phyloP scores from a whole-genome alignment of 495 filamentous ascomycete genomes.

The Beverwykella pulmonaria region DNA sequence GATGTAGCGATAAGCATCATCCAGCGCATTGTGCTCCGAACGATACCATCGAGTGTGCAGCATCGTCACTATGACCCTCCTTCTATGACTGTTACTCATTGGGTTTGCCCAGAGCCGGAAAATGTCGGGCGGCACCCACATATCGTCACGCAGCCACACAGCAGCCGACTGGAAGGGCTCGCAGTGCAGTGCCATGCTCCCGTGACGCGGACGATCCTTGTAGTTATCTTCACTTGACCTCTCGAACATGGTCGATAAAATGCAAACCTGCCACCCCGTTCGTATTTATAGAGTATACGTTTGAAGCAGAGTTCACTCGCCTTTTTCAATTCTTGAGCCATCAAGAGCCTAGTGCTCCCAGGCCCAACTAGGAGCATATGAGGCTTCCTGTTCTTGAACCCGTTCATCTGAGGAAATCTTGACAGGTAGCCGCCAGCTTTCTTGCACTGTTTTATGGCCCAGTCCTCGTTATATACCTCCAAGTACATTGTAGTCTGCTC shows the following conservation, averaged over 20 bases:
- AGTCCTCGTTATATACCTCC: too few species aligned
- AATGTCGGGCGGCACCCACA: neutral
- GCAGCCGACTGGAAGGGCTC: constrained; percentile 3
- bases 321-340: neutral
- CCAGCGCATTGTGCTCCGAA: neutral
- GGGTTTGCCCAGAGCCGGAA: constrained; percentile 1
- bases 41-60: neutral
- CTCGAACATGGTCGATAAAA: neutral
- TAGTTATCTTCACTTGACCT: neutral
- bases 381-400: too few species aligned
- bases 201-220: neutral
- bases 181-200: constrained; percentile 1
- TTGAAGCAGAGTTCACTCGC: neutral
- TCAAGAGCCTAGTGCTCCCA: neutral
- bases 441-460: too few species aligned
- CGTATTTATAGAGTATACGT: neutral
- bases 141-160: constrained; percentile 1
- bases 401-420: too few species aligned
- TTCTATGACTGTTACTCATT: neutral
- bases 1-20: neutral
- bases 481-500: too few species aligned
- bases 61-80: neutral
- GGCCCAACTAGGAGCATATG: neutral
- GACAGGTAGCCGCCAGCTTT: too few species aligned
- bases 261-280: too few species aligned